phyloP scores from a whole-genome alignment of 371 early-diverging fungal species.

The Saksenaea oblongispora region DNA sequence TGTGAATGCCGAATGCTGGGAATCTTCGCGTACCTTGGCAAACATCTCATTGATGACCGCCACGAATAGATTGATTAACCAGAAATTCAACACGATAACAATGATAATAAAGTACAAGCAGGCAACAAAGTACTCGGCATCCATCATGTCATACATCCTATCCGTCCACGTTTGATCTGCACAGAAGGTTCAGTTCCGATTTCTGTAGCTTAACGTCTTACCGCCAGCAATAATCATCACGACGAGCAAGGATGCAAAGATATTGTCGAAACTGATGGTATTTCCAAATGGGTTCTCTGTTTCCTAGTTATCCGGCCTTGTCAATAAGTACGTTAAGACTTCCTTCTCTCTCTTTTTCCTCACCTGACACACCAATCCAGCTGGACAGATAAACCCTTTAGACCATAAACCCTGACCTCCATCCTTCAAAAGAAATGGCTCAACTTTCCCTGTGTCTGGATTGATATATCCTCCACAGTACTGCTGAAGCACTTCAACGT shows the following conservation, averaged over 20 bases:
- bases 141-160: slow-evolving; percentile 71
- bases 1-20: slow-evolving; percentile 66
- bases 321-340: background rate
- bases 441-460: slow-evolving; percentile 8
- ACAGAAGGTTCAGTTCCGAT: slow-evolving; percentile 12
- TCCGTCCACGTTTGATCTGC: slow-evolving; percentile 73
- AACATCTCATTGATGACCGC: slow-evolving; percentile 76
- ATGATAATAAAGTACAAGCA: slow-evolving; percentile 63
- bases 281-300: slow-evolving; percentile 50
- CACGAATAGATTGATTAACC: slow-evolving; percentile 72
- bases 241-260: slow-evolving; percentile 59
- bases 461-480: slow-evolving; percentile 53
- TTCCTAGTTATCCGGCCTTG: slow-evolving; percentile 28
- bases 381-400: slow-evolving; percentile 63
- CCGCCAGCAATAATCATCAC: slow-evolving; percentile 56
- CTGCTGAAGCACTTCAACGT: slow-evolving; percentile 34
- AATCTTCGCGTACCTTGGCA: slow-evolving; percentile 70
- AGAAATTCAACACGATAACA: slow-evolving; percentile 69
- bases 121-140: slow-evolving; percentile 60
- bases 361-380: slow-evolving; percentile 56
- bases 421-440: slow-evolving; percentile 30
- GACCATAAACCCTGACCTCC: slow-evolving; percentile 34
- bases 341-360: background rate
- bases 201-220: slow-evolving; percentile 12
- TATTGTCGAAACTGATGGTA: slow-evolving; percentile 62